Evolutionary conservation across 805 yeast genomes (phyloP).

Genomic region (Yueomyces sp.): DNA sequence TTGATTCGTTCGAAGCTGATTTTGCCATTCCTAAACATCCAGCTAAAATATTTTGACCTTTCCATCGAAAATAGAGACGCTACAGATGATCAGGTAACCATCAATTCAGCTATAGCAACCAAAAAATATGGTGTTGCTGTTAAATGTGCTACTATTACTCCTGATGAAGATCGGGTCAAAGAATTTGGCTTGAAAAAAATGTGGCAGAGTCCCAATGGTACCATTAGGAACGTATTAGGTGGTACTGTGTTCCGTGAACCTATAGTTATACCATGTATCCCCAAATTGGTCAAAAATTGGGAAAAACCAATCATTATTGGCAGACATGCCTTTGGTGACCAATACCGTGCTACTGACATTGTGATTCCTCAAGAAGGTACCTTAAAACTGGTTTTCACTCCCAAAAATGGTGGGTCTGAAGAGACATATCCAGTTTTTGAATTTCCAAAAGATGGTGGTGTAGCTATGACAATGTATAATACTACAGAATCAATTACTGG

Average conservation of each 20-base stretch:
- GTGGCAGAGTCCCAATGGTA: slow-evolving; percentile 98
- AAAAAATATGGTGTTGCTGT: slow-evolving; percentile 83
- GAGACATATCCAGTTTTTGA: slow-evolving; percentile 25
- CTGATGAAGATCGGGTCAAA: slow-evolving; percentile 88
- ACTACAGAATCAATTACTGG: slow-evolving; percentile 83
- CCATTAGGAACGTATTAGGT: slow-evolving; percentile 87
- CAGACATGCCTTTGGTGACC: slow-evolving; percentile 96
- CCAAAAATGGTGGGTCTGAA: slow-evolving; percentile 40
- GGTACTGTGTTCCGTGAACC: slow-evolving; percentile 98
- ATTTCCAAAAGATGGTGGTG: slow-evolving; percentile 49
- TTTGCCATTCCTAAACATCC: slow-evolving; percentile 73
- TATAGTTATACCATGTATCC: slow-evolving; percentile 78
- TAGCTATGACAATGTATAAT: slow-evolving; percentile 89
- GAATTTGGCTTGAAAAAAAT: slow-evolving; percentile 85
- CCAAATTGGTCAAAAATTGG: slow-evolving; percentile 85
- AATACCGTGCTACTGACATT: slow-evolving; percentile 84
- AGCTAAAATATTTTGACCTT: slow-evolving; percentile 83
- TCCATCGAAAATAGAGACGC: slow-evolving; percentile 77
- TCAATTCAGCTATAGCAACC: slow-evolving; percentile 84
- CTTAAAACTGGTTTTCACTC: slow-evolving; percentile 58
- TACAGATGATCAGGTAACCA: slow-evolving; percentile 79
- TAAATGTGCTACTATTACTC: slow-evolving; percentile 98
- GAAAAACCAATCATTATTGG: slow-evolving; percentile 92
- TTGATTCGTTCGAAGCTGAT: slow-evolving; percentile 76
- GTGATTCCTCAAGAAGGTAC: slow-evolving; percentile 71